phyloP scores from a whole-genome alignment of 2,329 filamentous ascomycete genomes.

The Trichoderma pleuroti region DNA sequence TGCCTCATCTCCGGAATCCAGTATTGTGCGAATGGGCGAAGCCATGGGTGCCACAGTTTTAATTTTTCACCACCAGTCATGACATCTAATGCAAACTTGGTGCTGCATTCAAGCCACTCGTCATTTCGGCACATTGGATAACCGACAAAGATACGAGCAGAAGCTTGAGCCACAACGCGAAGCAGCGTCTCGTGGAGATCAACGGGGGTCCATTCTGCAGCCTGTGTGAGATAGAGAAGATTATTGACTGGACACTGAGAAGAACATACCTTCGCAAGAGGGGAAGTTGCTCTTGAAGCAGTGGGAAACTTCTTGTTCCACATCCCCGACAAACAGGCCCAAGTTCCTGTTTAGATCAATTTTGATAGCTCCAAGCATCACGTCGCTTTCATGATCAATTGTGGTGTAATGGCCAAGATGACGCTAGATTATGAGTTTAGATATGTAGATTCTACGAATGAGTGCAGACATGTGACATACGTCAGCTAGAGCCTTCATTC shows the following conservation, averaged over 20 bases:
- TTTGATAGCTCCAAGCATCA: neutral
- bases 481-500: neutral
- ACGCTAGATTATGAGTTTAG: neutral
- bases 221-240: neutral
- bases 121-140: constrained; percentile 48
- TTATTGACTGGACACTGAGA: neutral
- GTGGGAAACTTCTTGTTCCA: neutral
- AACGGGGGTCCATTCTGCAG: constrained; percentile 2
- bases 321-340: neutral
- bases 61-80: constrained; percentile 39
- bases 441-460: neutral
- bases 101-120: constrained; percentile 51
- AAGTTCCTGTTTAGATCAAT: constrained; percentile 6
- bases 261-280: neutral
- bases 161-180: neutral
- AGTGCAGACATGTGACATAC: neutral
- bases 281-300: neutral
- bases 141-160: constrained; percentile 47
- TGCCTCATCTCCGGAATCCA: neutral
- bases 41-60: neutral
- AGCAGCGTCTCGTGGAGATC: neutral
- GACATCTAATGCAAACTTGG: constrained; percentile 48
- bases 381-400: constrained; percentile 1
- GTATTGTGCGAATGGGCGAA: constrained; percentile 36
- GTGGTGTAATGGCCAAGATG: neutral